Evolutionary conservation across 352 stramenopile species (phyloP).

Genomic region (Globisporangium paroecandrum): DNA sequence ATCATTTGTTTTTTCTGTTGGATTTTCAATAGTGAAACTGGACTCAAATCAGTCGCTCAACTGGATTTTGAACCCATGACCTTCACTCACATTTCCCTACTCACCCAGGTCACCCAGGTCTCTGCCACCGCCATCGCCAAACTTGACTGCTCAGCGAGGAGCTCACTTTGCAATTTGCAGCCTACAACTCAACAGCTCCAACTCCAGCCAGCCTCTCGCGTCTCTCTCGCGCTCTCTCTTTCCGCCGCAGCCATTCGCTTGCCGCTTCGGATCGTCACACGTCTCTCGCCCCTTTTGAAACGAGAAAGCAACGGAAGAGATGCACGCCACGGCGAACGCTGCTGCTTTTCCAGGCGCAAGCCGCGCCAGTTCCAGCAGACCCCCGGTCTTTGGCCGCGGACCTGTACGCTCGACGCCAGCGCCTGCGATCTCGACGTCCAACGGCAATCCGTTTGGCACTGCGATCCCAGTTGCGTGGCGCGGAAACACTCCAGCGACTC

Average conservation of each 20-base stretch:
- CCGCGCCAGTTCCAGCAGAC: constrained; percentile 2
- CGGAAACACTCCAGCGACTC: background rate
- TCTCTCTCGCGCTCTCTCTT: background rate
- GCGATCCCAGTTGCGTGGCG: background rate
- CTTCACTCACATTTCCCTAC: background rate
- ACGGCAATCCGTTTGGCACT: constrained; percentile 7
- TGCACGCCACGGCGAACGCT: background rate
- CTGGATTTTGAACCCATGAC: background rate
- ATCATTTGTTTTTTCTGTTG: background rate
- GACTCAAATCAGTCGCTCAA: background rate
- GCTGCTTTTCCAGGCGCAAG: background rate
- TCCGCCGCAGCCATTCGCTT: background rate
- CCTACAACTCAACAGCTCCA: constrained; percentile 9
- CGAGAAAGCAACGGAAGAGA: background rate
- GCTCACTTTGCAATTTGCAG: constrained; percentile 24
- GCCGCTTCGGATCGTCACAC: background rate
- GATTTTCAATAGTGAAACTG: background rate
- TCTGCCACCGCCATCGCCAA: background rate
- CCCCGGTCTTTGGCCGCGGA: constrained; percentile 6
- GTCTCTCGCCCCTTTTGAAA: background rate
- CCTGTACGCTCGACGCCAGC: background rate
- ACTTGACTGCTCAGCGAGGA: background rate
- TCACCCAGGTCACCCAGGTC: background rate
- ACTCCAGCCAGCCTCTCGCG: too few relatives aligned
- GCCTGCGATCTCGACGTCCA: background rate